Percentiles rank a stretch among this genome's conserved stretches.
These are phyloP conservation scores for Parasitella parasitica DNA, from an alignment of 371 early-diverging fungal genomes.

Conservation along the genomic window DNA sequence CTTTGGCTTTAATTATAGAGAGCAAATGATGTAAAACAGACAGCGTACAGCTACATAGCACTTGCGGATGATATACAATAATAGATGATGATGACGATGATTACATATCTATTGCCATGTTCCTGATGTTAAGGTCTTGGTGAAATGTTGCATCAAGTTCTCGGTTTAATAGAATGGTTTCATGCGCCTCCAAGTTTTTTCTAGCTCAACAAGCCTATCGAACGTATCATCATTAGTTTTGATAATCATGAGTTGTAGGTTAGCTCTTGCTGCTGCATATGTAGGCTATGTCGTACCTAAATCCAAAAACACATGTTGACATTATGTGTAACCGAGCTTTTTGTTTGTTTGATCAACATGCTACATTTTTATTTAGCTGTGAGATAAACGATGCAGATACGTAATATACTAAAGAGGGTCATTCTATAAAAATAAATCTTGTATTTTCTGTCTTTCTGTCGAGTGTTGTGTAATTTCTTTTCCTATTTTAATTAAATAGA, in stretches of 20 bases:
- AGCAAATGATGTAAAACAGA: not conserved
- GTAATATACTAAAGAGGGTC: not conserved
- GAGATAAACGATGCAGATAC: not conserved
- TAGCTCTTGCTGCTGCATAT: not conserved
- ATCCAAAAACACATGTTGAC: not conserved
- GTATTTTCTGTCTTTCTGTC: not conserved
- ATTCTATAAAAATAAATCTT: not conserved
- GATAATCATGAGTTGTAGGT: no score
- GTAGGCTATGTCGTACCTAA: not conserved
- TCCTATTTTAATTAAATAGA: not conserved
- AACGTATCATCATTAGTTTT: no score
- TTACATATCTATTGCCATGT: no score
- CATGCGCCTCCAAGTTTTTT: no score
- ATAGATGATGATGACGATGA: no score
- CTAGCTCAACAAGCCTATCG: no score
- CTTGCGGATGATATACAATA: not conserved
- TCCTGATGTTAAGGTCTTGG: no score
- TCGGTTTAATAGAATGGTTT: no score
- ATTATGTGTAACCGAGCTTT: not conserved
- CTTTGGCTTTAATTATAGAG: not conserved
- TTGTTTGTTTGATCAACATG: not conserved
- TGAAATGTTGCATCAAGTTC: no score
- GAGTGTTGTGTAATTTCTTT: not conserved
- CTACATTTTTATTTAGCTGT: not conserved
- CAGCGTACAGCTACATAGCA: not conserved